Evolutionary conservation across 441 rosid genomes (phyloP), one percentile per base, ranked within the genome.

Genomic region (Capsella rubella): DNA sequence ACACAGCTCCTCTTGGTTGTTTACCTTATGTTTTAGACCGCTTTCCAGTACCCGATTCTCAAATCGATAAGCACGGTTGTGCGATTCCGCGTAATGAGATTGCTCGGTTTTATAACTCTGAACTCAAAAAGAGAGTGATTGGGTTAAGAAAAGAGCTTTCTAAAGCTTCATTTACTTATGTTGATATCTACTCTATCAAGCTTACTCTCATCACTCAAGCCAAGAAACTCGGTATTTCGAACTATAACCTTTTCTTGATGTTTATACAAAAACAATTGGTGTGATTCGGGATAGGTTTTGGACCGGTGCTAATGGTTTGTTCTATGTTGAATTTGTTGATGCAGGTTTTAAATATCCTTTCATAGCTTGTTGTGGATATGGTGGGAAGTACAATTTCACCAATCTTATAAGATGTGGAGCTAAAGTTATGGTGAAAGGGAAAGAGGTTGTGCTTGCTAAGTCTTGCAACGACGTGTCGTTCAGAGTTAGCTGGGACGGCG

Each of bases 291-390:
- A 3, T 72, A 3, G 72, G 25, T 21, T 71, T 79, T 55, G 40
- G 54, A 31, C 58, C 15, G 3, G 61, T 70, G 58, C 13, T 66
- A 21, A 49, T 53, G 52, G 53, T 45, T 64, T 67, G 14, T 16
- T 57, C 14, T 49, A 27, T 51, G 45, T 28, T 40, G 53, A 0
- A 15, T 39, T 15, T 25, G 6, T 18, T 46, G 34, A 11, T 37
- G n/a, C 73, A 85, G 83, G 77, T 39, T 71, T 72, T 55, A 67
- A 18, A 11, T 67, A 80, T 42, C 83, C 93, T 25, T 28, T 92
- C 18, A 82, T 83, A 12, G 89, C 92, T 28, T 92, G 97, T 25
- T 95, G 98, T 73, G 98, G 99, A 3, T 84, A 87, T 51, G 99
- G 99, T 27, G 91, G 89, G 18, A 89, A 83, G 79, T 87, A 85